Conservation (phyloP, 2,329 filamentous ascomycete species). For the Paecilomyces niveus region DNA sequence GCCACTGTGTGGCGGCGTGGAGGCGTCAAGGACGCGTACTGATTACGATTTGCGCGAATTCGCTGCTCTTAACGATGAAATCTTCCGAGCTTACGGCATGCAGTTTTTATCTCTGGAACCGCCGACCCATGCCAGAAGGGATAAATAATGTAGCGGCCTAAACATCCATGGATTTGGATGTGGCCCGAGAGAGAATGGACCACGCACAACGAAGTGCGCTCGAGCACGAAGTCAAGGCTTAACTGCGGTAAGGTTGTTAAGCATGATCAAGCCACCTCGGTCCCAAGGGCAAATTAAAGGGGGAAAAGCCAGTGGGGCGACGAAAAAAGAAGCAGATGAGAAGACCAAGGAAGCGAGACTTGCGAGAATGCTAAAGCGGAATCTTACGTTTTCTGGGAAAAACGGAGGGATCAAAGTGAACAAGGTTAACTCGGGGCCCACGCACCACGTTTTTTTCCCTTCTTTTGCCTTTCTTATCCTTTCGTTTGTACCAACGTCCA, state of each 20-base stretch:
- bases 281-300: background rate
- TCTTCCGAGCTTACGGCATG: too few relatives aligned
- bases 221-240: background rate
- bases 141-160: background rate
- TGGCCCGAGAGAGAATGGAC: background rate
- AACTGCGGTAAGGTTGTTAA: conserved; percentile 1
- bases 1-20: too few relatives aligned
- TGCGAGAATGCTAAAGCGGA: background rate
- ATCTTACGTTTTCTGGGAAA: background rate
- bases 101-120: too few relatives aligned
- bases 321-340: background rate
- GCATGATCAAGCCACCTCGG: conserved; percentile 1
- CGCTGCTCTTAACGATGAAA: too few relatives aligned
- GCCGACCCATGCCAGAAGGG: background rate
- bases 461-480: background rate
- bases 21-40: too few relatives aligned
- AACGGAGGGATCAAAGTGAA: background rate
- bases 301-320: background rate
- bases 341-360: background rate
- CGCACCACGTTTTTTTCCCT: background rate
- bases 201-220: background rate
- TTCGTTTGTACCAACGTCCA: background rate
- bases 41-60: too few relatives aligned
- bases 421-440: background rate
- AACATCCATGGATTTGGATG: background rate